These are phyloP conservation scores for Pholiota adiposa DNA, from an alignment of 1,284 basidiomycete genomes.

Conservation along the genomic window DNA sequence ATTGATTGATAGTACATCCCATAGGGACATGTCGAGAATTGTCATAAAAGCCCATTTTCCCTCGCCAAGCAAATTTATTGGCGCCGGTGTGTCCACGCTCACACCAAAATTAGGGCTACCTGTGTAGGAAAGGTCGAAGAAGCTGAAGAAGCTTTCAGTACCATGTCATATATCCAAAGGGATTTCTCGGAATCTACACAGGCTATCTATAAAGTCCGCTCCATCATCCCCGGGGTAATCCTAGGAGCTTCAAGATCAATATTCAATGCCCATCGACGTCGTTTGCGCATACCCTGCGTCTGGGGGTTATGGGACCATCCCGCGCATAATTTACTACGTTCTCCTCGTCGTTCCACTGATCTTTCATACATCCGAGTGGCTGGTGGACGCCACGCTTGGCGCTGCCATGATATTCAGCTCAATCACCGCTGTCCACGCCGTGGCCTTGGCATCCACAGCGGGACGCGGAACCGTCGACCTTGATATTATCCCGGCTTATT, in stretches of 20 bases:
- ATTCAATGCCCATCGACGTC: background rate
- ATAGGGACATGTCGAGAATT: background rate
- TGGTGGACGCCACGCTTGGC: constrained; percentile 11
- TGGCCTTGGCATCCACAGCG: constrained; percentile 13
- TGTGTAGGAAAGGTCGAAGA: background rate
- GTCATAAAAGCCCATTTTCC: background rate
- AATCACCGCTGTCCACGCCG: constrained; percentile 9
- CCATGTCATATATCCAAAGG: background rate
- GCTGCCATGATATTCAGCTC: constrained; percentile 18
- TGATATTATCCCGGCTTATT: constrained; percentile 14
- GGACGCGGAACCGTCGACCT: constrained; percentile 10
- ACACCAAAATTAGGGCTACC: background rate
- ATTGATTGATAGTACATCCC: background rate
- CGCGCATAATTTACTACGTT: constrained; percentile 14
- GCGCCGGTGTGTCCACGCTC: background rate
- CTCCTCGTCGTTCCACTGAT: constrained; percentile 5
- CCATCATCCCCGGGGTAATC: too few species aligned
- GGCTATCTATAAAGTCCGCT: background rate
- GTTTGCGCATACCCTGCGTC: constrained; percentile 12
- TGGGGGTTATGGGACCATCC: constrained; percentile 13
- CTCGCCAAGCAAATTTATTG: background rate
- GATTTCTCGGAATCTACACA: background rate
- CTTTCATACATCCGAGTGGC: constrained; percentile 13
- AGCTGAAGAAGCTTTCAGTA: background rate
- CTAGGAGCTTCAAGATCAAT: background rate